phyloP scores from a whole-genome alignment of 2,329 filamentous ascomycete species.

The Colletotrichum gigasporum region DNA sequence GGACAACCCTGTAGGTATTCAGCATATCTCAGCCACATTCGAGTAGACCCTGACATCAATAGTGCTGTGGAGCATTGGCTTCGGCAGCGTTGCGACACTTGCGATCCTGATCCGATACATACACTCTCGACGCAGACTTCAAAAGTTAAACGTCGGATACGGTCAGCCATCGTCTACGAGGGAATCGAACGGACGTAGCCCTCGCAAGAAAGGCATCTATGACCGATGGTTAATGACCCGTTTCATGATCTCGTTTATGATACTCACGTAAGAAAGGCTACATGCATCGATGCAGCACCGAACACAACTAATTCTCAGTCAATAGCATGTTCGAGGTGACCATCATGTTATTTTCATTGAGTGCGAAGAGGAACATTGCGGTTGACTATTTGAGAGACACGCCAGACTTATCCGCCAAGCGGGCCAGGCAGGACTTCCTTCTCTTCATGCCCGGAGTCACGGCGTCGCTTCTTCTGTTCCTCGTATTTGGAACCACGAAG shows the following conservation, averaged over 20 bases:
- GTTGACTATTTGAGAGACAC: conserved; percentile 35
- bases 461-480: conserved; percentile 33
- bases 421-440: conserved; percentile 26
- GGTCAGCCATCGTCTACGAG: neutral
- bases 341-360: conserved; percentile 49
- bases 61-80: neutral
- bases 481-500: conserved; percentile 37
- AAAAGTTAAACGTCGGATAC: neutral
- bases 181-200: neutral
- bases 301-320: neutral
- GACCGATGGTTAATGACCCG: conserved; percentile 54
- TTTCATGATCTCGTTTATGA: conserved; percentile 53
- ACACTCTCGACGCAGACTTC: neutral
- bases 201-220: conserved; percentile 43
- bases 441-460: conserved; percentile 38
- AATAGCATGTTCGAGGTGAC: conserved; percentile 45
- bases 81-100: neutral
- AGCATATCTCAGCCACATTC: rapidly evolving
- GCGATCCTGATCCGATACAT: neutral
- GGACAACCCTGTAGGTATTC: conserved; percentile 7
- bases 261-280: conserved; percentile 42
- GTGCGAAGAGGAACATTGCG: conserved; percentile 41
- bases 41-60: neutral
- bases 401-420: conserved; percentile 42
- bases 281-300: neutral